Base-by-base conservation (phyloP, 2,329 filamentous ascomycete species). In the Diaporthe sp. region DNA sequence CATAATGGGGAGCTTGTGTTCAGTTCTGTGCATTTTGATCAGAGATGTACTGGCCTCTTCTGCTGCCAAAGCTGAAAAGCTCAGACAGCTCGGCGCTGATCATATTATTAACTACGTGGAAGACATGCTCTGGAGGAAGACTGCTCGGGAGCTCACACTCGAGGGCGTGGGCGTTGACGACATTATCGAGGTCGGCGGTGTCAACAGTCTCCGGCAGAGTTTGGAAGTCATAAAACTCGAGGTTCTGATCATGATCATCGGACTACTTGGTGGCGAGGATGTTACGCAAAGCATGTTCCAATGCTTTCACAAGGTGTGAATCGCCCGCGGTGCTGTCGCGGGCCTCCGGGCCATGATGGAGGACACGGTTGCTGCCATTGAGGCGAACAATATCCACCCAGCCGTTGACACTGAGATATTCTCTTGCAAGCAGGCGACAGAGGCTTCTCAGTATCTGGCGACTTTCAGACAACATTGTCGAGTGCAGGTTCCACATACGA, bases 41-140 rank as follows among this genome's bases (percentile, higher is more conserved):
- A 34, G 34, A 34, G 34, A 34, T 34, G 34, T 6, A 34, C 34
- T 34, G 34, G 34, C 34, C 34, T 34, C 34, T 34, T 34, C 86
- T 0, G 79, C 82, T 0, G 82, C 83, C 3, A 92, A 92, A 80
- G 87, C 83, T 4, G 84, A 87, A 31, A 80, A 81, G 53, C 84
- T 92, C 17, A 88, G 88, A 81, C 83, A 85, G 77, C 82, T 89
- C 12, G 90, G 90, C 46, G 89, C 88, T 0, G 86, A 89, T 77
- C 86, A 90, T 77, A 84, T 91, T 68, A 85, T 92, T 80, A 91
- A 91, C 84, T 91, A 92, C 83, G 84, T 84, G 71, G 84, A 87
- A 46, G 86, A 86, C 44, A 75, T 82, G 0, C 85, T 87, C 78
- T 92, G 90, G 90, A 90, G 90, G 44, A 85, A 88, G 80, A 85